Evolutionary conservation across 1,139 yeast genomes (phyloP).

Genomic region (Protomyces arabidopsidicola): DNA sequence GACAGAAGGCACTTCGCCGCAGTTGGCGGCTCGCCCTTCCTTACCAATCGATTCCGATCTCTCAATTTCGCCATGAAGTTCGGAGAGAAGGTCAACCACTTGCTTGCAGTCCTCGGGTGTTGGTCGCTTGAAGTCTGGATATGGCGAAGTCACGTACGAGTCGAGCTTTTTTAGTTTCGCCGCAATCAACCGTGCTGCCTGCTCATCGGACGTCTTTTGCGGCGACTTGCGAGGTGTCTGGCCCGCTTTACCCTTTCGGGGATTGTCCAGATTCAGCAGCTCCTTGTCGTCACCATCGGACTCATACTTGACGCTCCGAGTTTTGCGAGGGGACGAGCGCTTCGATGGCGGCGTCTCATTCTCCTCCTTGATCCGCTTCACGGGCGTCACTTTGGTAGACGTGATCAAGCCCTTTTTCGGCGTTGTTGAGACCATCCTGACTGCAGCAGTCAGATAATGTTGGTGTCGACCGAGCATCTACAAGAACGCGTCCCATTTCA

Average conservation of each 20-base stretch:
- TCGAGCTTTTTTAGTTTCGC: conserved; percentile 20
- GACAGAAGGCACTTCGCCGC: conserved; percentile 25
- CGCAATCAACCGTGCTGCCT: conserved; percentile 8
- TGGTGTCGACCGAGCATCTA: too few species aligned
- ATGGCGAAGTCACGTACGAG: conserved; percentile 15
- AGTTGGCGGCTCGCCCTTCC: conserved; percentile 18
- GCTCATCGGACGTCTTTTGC: conserved; percentile 8
- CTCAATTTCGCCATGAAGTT: conserved; percentile 12
- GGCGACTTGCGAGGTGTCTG: conserved; percentile 1
- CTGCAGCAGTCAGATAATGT: not conserved
- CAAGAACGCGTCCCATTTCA: not conserved
- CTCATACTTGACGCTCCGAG: conserved; percentile 31
- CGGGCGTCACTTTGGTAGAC: not conserved
- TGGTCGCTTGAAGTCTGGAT: conserved; percentile 17
- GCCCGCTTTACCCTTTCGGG: not conserved
- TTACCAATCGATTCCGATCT: conserved; percentile 7
- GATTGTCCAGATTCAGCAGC: not conserved
- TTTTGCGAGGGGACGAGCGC: not conserved
- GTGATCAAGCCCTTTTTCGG: not conserved
- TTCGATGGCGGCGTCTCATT: not conserved
- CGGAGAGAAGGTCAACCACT: conserved; percentile 13
- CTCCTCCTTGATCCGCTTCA: not conserved
- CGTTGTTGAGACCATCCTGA: not conserved
- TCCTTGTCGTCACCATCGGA: conserved; percentile 8
- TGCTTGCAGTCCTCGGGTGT: conserved; percentile 19